Evolutionary conservation across 768 basidiomycete species (phyloP).

Genomic region (Cyclocybe cylindracea): DNA sequence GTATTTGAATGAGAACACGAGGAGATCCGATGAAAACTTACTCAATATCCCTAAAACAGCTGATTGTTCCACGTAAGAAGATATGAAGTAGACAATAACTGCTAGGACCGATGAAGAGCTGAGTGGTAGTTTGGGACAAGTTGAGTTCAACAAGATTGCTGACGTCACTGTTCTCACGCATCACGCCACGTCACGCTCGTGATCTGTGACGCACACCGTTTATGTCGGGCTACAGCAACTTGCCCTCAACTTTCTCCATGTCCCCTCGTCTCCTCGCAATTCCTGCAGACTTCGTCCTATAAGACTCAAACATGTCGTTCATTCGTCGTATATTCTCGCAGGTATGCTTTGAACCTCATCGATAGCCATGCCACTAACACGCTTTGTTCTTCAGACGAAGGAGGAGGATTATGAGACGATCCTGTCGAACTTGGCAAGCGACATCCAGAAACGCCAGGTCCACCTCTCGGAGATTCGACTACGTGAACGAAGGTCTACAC

Average conservation of each 20-base stretch:
- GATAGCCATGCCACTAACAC: background rate
- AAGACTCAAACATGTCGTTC: conserved; percentile 15
- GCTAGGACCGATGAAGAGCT: background rate
- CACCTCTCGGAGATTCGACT: conserved; percentile 82
- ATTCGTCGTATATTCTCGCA: conserved; percentile 29
- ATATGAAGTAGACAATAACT: too few relatives aligned
- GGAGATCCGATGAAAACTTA: too few relatives aligned
- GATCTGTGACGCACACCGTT: conserved; percentile 6
- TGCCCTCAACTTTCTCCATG: conserved; percentile 14
- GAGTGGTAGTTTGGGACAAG: background rate
- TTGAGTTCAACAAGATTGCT: background rate
- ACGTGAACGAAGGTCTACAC: conserved; percentile 77
- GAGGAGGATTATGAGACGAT: conserved; percentile 80
- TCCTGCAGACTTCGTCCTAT: background rate
- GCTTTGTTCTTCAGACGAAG: conserved; percentile 34
- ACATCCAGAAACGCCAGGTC: conserved; percentile 74
- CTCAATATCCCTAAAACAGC: too few relatives aligned
- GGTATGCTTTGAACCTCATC: conserved; percentile 15
- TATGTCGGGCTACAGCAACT: background rate
- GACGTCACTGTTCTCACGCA: background rate
- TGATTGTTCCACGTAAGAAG: too few relatives aligned
- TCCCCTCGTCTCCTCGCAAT: conserved; percentile 10
- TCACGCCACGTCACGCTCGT: conserved; percentile 5
- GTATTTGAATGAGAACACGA: too few relatives aligned
- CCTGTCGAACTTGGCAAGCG: conserved; percentile 62